A percentile compares a stretch with the other conserved stretches of the same genome.
phyloP scores from a whole-genome alignment of 768 basidiomycete genomes.

The Pisolithus orientalis region DNA sequence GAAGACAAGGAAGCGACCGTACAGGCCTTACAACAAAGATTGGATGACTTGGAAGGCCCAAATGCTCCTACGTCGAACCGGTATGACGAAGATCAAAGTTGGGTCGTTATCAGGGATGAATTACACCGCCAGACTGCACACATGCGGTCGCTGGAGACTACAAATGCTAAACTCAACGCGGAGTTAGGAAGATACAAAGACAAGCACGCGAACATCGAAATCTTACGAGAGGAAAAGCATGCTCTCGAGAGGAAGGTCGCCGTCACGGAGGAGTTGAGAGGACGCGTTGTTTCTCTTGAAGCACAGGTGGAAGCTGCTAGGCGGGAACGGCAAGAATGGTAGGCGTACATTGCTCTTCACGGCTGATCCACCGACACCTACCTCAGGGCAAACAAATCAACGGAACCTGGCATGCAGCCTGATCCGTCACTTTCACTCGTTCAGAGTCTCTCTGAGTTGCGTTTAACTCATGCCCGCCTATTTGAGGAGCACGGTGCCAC shows the following conservation, averaged over 20 bases:
- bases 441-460: constrained; percentile 52
- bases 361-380: constrained; percentile 1
- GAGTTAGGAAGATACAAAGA: constrained; percentile 53
- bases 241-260: constrained; percentile 48
- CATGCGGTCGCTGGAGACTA: constrained; percentile 50
- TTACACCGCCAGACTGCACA: constrained; percentile 61
- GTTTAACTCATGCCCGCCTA: constrained; percentile 54
- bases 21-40: constrained; percentile 39
- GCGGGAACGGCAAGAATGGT: constrained; percentile 56
- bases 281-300: constrained; percentile 50
- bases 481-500: constrained; percentile 64
- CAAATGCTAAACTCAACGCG: constrained; percentile 47
- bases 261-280: constrained; percentile 48
- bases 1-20: constrained; percentile 36
- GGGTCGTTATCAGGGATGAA: constrained; percentile 61
- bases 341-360: constrained; percentile 6
- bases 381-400: constrained; percentile 33
- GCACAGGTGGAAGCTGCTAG: constrained; percentile 59
- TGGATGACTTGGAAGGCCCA: constrained; percentile 38
- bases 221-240: constrained; percentile 70
- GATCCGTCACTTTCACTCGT: constrained; percentile 49
- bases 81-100: constrained; percentile 45
- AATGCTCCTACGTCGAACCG: constrained; percentile 24
- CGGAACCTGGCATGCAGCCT: constrained; percentile 31
- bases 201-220: constrained; percentile 55